phyloP scores from a whole-genome alignment of 1,139 yeast species.

The Taphrina sp. region DNA sequence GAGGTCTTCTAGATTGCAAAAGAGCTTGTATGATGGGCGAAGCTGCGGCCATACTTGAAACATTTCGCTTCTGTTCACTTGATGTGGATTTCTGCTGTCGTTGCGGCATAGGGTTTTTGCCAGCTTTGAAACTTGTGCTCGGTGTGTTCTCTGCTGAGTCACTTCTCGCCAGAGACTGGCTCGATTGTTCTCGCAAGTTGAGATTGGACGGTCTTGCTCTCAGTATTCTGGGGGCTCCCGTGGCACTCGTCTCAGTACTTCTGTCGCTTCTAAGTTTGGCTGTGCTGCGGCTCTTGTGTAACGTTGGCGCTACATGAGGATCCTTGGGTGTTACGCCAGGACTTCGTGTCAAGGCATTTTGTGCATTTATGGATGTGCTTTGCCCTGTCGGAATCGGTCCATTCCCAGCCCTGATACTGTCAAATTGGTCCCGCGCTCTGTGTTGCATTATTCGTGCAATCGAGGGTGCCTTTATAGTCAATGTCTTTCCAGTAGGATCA shows the following conservation, averaged over 20 bases:
- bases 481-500: not conserved
- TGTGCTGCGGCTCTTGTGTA: not conserved
- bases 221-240: not conserved
- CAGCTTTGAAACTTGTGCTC: not conserved
- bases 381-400: not conserved
- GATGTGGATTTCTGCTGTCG: not conserved
- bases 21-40: constrained; percentile 27
- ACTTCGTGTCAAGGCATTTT: not conserved
- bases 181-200: not conserved
- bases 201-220: not conserved
- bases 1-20: constrained; percentile 7
- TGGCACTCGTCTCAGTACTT: not conserved
- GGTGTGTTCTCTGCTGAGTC: not conserved
- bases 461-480: not conserved
- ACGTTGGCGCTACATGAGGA: not conserved
- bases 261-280: not conserved
- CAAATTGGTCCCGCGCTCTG: constrained; percentile 22
- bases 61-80: not conserved
- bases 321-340: too few relatives aligned
- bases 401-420: constrained; percentile 1
- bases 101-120: not conserved
- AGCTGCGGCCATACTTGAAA: too few relatives aligned
- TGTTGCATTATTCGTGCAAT: not conserved
- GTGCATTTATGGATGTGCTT: not conserved
- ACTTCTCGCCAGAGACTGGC: not conserved